A percentile compares a stretch with the other conserved stretches of the same genome.
Conservation (phyloP, 140 eudicot genomes). For the Ambrosia hybrid region DNA sequence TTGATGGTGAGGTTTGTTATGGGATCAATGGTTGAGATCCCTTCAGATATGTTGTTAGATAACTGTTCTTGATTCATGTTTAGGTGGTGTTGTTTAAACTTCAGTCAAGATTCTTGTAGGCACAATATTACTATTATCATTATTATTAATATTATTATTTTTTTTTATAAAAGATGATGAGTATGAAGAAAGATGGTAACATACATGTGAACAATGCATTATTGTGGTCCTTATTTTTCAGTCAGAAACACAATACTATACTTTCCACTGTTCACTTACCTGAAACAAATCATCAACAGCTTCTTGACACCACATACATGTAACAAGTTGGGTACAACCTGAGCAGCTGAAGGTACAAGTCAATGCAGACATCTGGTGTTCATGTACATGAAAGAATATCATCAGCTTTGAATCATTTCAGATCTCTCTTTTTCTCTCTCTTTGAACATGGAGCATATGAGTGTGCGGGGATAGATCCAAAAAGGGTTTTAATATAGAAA, state of each 20-base stretch:
- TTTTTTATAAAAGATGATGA: not conserved
- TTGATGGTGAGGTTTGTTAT: conserved; percentile 56
- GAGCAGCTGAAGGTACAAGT: conserved; percentile 21
- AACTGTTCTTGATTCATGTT: conserved; percentile 48
- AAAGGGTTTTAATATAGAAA: conserved; percentile 48
- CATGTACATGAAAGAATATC: conserved; percentile 18
- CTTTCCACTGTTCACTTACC: conserved; percentile 28
- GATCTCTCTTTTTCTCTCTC: conserved; percentile 31
- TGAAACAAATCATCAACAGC: conserved; percentile 20
- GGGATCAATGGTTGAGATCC: conserved; percentile 44
- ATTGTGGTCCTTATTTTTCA: conserved; percentile 46
- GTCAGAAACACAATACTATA: conserved; percentile 30
- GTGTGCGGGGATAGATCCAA: conserved; percentile 58
- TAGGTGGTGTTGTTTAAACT: no score
- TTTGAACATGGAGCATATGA: conserved; percentile 32
- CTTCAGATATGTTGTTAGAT: conserved; percentile 14
- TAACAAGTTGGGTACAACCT: conserved; percentile 21
- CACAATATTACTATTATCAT: no score
- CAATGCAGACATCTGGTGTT: conserved; percentile 10
- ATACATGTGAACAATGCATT: conserved; percentile 41
- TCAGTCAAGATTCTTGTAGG: no score
- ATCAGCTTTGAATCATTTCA: conserved; percentile 35
- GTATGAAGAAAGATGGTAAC: conserved; percentile 38
- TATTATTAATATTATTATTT: no score
- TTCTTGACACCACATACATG: conserved; percentile 28